Base-by-base conservation (phyloP, 2,329 filamentous ascomycete species). In the Ceratocystiopsis brevicomis region DNA sequence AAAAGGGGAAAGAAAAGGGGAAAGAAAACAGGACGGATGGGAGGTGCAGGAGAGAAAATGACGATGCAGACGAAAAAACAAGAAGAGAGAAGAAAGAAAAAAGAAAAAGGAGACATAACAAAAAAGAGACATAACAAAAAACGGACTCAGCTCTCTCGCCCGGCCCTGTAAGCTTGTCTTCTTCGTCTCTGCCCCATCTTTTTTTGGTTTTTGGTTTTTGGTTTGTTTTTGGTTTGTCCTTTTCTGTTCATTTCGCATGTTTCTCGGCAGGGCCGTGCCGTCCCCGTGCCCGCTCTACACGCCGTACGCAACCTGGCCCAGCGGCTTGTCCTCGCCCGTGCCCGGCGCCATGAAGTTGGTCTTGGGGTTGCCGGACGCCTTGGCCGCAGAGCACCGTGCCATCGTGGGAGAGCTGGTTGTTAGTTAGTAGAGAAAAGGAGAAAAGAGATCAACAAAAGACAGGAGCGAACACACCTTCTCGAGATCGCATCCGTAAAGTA, bases 401-500 rank as follows among this genome's bases (percentile, higher is more conserved):
- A 98, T 98, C 46, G 90, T 98, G 42, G 90, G 87, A 49, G 87
- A 95, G 68, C 87, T 93, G 48, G 1, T n/a, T 21, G 44, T 40
- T 34, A 42, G 21, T 6, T 6, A 32, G 10, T 48, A 37, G 46
- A 43, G 21, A 39, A 32, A 43, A 48, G 38, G 34, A 46, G 43
- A 40, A 33, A 30, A 38, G 15, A 38, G 15, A n/a, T n/a, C n/a
- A n/a, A n/a, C n/a, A n/a, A n/a, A 44, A 40, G 30, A n/a, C 42
- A 25, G 12, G 6, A 25, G 33, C 15, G 33, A 39, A 67, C 76
- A 61, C 67, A 90, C 85, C 85, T 95, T 73, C 90, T 79, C 36
- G 87, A 93, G 61, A 98, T 95, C 46, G 80, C 77, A 64, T 98
- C 88, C 61, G 90, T 98, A 64, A 96, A 94, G 68, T 87, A 98